Percentiles rank a stretch among this genome's conserved stretches.
These are phyloP conservation scores for Pleurotus platypus DNA, from an alignment of 768 basidiomycete species.

Conservation along the genomic window DNA sequence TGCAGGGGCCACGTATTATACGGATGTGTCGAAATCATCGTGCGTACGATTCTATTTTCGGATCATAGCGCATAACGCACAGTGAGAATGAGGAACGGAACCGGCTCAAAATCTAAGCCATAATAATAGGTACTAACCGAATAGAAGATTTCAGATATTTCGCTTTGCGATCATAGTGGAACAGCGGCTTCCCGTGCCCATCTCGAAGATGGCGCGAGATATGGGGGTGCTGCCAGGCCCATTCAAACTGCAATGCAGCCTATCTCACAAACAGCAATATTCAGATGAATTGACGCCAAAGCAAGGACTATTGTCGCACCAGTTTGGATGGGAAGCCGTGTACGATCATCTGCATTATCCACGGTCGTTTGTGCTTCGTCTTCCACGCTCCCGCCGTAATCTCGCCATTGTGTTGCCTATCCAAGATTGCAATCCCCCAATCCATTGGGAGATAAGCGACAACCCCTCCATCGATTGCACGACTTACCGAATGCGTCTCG, in stretches of 20 bases:
- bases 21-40: constrained; percentile 63
- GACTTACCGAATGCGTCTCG: constrained; percentile 55
- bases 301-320: constrained; percentile 20
- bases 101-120: neutral
- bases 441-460: neutral
- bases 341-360: constrained; percentile 86
- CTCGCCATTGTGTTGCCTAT: constrained; percentile 80
- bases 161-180: constrained; percentile 24
- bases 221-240: constrained; percentile 83
- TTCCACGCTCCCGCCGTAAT: constrained; percentile 67
- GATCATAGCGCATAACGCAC: neutral
- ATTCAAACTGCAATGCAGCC: constrained; percentile 77
- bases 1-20: constrained; percentile 73
- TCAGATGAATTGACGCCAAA: neutral
- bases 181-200: constrained; percentile 33
- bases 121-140: constrained; percentile 29
- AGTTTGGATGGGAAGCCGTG: constrained; percentile 77
- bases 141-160: constrained; percentile 42
- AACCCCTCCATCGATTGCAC: neutral
- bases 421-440: neutral
- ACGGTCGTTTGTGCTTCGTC: constrained; percentile 59
- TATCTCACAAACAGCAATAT: constrained; percentile 19
- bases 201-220: constrained; percentile 62
- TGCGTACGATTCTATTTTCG: constrained; percentile 47
- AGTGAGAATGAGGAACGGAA: neutral